phyloP scores from a whole-genome alignment of 768 basidiomycete species.

The Symmetrospora coprosmae region DNA sequence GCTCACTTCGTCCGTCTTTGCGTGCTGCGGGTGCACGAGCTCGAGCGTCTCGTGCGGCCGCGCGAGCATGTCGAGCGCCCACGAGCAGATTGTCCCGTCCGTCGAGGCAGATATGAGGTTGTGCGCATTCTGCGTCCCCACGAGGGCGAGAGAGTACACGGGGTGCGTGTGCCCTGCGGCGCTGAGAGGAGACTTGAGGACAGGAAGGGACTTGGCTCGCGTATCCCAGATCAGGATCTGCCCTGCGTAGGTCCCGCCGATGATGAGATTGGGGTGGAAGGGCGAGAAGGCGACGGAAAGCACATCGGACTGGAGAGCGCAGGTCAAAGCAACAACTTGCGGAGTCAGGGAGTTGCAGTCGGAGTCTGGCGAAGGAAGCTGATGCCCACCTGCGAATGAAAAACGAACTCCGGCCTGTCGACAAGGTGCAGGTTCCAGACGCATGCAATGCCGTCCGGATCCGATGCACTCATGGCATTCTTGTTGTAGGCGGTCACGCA shows the following conservation, averaged over 20 bases:
- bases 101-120: slow-evolving; percentile 93
- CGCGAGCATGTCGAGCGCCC: slow-evolving; percentile 97
- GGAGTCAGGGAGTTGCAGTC: slow-evolving; percentile 21
- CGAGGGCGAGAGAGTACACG: slow-evolving; percentile 95
- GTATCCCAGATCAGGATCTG: slow-evolving; percentile 98
- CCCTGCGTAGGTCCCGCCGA: slow-evolving; percentile 98
- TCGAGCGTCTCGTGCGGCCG: slow-evolving; percentile 97
- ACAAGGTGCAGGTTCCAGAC: slow-evolving; percentile 94
- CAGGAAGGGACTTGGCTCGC: slow-evolving; percentile 72
- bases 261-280: slow-evolving; percentile 90
- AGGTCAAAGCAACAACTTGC: too few relatives aligned
- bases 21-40: slow-evolving; percentile 72
- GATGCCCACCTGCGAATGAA: slow-evolving; percentile 97
- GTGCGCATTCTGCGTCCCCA: slow-evolving; percentile 96
- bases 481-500: slow-evolving; percentile 95
- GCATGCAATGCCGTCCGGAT: slow-evolving; percentile 90
- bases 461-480: slow-evolving; percentile 79
- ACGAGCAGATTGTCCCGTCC: slow-evolving; percentile 91
- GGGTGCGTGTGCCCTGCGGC: slow-evolving; percentile 96
- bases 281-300: slow-evolving; percentile 93
- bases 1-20: slow-evolving; percentile 91
- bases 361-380: slow-evolving; percentile 28
- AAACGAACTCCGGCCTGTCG: slow-evolving; percentile 92
- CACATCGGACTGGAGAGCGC: slow-evolving; percentile 67
- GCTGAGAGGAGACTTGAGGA: slow-evolving; percentile 88